These are phyloP conservation scores for Aureobasidium sp. DNA, from an alignment of 2,329 filamentous ascomycete genomes.

Conservation along the genomic window DNA sequence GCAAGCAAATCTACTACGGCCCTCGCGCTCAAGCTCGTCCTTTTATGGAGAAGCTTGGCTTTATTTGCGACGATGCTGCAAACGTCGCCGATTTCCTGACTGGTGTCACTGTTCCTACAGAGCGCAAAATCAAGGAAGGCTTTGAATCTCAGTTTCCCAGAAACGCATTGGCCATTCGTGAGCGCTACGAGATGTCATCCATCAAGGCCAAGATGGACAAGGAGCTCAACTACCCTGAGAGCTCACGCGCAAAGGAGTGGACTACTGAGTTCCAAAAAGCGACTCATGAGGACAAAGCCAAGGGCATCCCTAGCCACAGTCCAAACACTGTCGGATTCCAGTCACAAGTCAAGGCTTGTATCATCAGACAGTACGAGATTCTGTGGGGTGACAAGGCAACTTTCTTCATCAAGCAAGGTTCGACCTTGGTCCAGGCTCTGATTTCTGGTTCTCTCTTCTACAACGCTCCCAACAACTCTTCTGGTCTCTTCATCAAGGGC, in stretches of 20 bases:
- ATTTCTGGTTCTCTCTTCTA: conserved; percentile 63
- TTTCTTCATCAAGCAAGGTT: conserved; percentile 55
- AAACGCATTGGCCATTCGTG: conserved; percentile 38
- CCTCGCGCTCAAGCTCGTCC: conserved; percentile 50
- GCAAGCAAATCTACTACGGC: conserved; percentile 60
- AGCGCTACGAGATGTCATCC: conserved; percentile 45
- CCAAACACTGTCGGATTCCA: conserved; percentile 50
- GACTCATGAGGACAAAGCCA: conserved; percentile 49
- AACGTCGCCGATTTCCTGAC: conserved; percentile 62
- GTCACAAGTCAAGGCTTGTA: conserved; percentile 50
- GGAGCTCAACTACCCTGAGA: conserved; percentile 52
- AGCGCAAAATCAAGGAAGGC: conserved; percentile 38
- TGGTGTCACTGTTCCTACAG: conserved; percentile 53
- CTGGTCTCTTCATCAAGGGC: conserved; percentile 56
- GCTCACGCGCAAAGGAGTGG: conserved; percentile 40
- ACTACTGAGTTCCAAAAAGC: conserved; percentile 50
- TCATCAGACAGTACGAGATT: conserved; percentile 58
- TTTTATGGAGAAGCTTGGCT: conserved; percentile 60
- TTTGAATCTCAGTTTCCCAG: conserved; percentile 40
- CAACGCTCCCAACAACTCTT: conserved; percentile 50
- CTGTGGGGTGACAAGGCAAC: conserved; percentile 58
- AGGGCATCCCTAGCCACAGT: conserved; percentile 46
- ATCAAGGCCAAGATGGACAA: conserved; percentile 45
- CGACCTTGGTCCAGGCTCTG: conserved; percentile 52
- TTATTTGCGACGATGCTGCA: conserved; percentile 54